Percentiles rank a stretch among this genome's conserved stretches.
Conservation (phyloP, 2,329 filamentous ascomycete genomes). For the Calonectria hongkongensis region DNA sequence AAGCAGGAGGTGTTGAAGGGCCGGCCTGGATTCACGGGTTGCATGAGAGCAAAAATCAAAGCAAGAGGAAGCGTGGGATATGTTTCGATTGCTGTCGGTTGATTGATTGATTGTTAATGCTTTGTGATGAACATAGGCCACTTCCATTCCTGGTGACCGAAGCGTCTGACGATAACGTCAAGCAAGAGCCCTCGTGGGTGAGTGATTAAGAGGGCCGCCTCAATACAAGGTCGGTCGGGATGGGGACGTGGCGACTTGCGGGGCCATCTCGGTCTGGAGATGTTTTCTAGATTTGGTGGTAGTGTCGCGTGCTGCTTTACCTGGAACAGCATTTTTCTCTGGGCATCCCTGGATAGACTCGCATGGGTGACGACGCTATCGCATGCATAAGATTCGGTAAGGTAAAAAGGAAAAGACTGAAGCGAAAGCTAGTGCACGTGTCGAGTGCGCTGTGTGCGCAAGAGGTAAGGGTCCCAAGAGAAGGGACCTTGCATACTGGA, state of each 20-base stretch:
- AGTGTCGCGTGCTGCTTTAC: conserved; percentile 24
- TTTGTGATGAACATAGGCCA: conserved; percentile 20
- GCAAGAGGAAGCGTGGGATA: background rate
- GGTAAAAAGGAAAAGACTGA: conserved; percentile 21
- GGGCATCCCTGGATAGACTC: background rate
- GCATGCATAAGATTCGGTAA: conserved; percentile 14
- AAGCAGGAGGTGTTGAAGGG: background rate
- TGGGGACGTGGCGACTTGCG: conserved; percentile 3
- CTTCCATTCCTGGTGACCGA: conserved; percentile 33
- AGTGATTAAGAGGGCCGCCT: conserved; percentile 27
- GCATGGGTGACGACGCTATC: conserved; percentile 7
- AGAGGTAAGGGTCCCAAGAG: background rate
- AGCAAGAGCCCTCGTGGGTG: conserved; percentile 2
- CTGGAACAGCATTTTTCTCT: conserved; percentile 13
- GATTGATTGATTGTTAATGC: conserved; percentile 4
- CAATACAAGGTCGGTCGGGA: background rate
- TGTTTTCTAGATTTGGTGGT: conserved; percentile 10
- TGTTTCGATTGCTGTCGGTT: background rate
- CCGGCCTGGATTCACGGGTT: conserved; percentile 1
- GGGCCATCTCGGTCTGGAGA: conserved; percentile 14
- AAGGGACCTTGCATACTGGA: conserved; percentile 17
- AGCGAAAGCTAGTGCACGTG: conserved; percentile 7
- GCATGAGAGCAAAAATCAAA: background rate
- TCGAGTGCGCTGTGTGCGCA: background rate
- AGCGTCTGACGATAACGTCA: conserved; percentile 9